A percentile compares a stretch with the other conserved stretches of the same genome.
Evolutionary conservation across 2,329 filamentous ascomycete genomes (phyloP).

Genomic region (Blumeriella jaapii): DNA sequence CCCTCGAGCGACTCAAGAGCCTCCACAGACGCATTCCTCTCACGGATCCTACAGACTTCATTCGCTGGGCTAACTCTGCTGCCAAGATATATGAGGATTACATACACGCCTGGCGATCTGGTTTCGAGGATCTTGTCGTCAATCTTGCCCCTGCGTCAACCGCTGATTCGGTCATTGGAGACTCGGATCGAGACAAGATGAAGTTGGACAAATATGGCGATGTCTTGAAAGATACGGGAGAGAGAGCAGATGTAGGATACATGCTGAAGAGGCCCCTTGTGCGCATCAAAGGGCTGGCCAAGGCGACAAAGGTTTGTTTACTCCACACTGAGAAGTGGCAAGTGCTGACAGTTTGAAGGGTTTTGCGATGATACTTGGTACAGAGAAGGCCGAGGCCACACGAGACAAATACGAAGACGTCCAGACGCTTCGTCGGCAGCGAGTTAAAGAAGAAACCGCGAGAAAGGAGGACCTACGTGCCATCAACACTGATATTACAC

Average conservation of each 20-base stretch:
- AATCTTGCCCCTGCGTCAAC: conserved; percentile 63
- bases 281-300: conserved; percentile 76
- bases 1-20: conserved; percentile 71
- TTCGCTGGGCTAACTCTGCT: conserved; percentile 71
- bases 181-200: conserved; percentile 44
- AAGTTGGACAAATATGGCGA: conserved; percentile 54
- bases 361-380: conserved; percentile 28
- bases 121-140: conserved; percentile 89
- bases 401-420: conserved; percentile 47
- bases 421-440: conserved; percentile 63
- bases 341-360: conserved; percentile 12
- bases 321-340: neutral
- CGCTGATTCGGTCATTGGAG: conserved; percentile 42
- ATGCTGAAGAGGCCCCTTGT: conserved; percentile 82
- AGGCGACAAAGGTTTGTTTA: conserved; percentile 59
- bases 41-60: conserved; percentile 56
- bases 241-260: conserved; percentile 88
- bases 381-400: conserved; percentile 29
- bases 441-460: conserved; percentile 60
- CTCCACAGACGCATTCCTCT: conserved; percentile 72
- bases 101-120: conserved; percentile 77
- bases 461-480: conserved; percentile 80
- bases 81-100: conserved; percentile 77
- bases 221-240: conserved; percentile 52
- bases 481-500: conserved; percentile 66